phyloP scores from a whole-genome alignment of 257 asterid species.

The Solanum pennellii region DNA sequence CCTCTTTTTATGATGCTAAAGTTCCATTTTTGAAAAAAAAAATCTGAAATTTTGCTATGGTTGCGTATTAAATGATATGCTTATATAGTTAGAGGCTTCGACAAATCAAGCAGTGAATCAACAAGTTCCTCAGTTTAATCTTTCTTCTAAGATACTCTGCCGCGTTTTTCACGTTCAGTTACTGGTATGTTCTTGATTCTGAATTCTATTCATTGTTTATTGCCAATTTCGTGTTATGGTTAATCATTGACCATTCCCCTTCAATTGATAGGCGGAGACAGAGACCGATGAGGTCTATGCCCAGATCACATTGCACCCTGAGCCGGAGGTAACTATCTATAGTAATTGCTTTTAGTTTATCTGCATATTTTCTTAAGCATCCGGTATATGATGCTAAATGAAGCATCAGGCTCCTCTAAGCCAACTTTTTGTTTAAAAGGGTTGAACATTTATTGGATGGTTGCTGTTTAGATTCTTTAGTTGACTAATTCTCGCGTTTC shows the following conservation, averaged over 20 bases:
- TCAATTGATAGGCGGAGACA: constrained; percentile 43
- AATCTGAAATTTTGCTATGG: neutral
- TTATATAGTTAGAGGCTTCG: constrained; percentile 68
- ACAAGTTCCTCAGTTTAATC: constrained; percentile 56
- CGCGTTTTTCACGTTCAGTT: constrained; percentile 37
- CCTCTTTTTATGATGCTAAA: neutral
- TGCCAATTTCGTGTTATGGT: neutral
- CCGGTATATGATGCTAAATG: neutral
- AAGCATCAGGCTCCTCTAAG: neutral
- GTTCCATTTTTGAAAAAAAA: neutral
- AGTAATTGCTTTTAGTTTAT: constrained; percentile 2
- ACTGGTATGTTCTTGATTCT: constrained; percentile 28
- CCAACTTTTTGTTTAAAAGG: neutral
- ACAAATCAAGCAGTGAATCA: constrained; percentile 51
- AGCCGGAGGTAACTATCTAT: constrained; percentile 32
- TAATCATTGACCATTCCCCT: neutral
- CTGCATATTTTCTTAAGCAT: neutral
- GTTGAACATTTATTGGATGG: neutral
- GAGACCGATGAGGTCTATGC: constrained; percentile 87
- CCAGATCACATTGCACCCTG: constrained; percentile 71
- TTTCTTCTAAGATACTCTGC: constrained; percentile 77
- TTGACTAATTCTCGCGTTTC: neutral
- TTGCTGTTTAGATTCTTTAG: neutral
- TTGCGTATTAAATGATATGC: neutral
- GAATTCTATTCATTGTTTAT: neutral